phyloP scores from a whole-genome alignment of 345 rosid species.

The Populus tremula region DNA sequence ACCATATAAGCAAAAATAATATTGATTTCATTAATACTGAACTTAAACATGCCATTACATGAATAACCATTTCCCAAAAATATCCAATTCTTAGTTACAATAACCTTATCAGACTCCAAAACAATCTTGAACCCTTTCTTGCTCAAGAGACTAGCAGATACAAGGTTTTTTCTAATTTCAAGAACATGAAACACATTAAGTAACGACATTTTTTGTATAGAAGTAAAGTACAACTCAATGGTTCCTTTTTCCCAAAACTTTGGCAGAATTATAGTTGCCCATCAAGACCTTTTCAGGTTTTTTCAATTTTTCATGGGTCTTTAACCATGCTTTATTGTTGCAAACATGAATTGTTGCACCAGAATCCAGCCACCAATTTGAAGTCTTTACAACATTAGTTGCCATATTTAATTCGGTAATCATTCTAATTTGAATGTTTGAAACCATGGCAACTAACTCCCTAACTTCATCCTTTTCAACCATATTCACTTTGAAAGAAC shows the following conservation, averaged over 20 bases:
- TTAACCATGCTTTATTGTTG: not conserved
- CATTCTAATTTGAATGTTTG: not conserved
- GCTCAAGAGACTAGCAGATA: not conserved
- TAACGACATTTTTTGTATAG: not conserved
- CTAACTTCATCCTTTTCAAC: not conserved
- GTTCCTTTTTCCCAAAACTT: not conserved
- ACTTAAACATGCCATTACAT: too few species aligned
- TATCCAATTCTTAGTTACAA: too few species aligned
- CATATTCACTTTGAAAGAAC: too few species aligned
- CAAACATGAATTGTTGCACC: too few species aligned
- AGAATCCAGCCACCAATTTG: too few species aligned
- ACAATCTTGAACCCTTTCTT: not conserved
- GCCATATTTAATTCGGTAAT: too few species aligned
- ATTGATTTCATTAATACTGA: too few species aligned
- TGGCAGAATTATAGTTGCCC: not conserved
- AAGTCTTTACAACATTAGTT: too few species aligned
- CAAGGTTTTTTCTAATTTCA: not conserved
- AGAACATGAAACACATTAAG: constrained; percentile 7
- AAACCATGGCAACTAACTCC: not conserved
- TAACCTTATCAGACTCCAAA: too few species aligned
- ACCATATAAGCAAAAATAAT: too few species aligned
- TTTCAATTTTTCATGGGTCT: not conserved
- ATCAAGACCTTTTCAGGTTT: not conserved
- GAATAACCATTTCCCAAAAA: too few species aligned
- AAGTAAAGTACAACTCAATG: not conserved